phyloP scores from a whole-genome alignment of 805 yeast species.

The Scheffersomyces stipitis region DNA sequence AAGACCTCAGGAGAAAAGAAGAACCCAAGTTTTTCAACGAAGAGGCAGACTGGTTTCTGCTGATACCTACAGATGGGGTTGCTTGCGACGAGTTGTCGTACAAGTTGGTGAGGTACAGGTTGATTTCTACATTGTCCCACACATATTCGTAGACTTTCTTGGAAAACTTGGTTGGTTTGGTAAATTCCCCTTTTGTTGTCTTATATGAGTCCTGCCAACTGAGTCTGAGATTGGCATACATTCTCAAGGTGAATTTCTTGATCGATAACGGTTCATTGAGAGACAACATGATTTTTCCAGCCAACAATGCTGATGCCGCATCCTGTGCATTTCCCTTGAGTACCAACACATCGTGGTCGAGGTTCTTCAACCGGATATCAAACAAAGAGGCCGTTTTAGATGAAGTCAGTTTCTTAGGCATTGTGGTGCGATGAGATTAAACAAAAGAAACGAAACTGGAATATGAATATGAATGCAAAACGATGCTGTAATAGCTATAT shows the following conservation, averaged over 20 bases:
- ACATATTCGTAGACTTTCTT: slow-evolving; percentile 69
- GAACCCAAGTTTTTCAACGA: slow-evolving; percentile 41
- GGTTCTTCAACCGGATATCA: slow-evolving; percentile 58
- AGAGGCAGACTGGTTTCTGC: slow-evolving; percentile 40
- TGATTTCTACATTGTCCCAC: slow-evolving; percentile 71
- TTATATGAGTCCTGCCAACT: slow-evolving; percentile 60
- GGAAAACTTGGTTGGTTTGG: slow-evolving; percentile 53
- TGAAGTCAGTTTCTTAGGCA: slow-evolving; percentile 18
- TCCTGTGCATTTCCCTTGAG: slow-evolving; percentile 76
- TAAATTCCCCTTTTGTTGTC: slow-evolving; percentile 45
- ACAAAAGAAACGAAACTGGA: no score
- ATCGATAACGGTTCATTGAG: slow-evolving; percentile 73
- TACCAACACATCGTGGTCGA: slow-evolving; percentile 76
- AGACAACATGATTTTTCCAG: slow-evolving; percentile 77
- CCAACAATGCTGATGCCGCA: slow-evolving; percentile 71
- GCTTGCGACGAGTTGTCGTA: slow-evolving; percentile 20
- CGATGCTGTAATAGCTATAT: no score
- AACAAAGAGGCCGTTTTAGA: slow-evolving; percentile 34
- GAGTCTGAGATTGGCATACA: slow-evolving; percentile 66
- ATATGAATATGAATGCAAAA: no score
- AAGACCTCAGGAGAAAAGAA: slow-evolving; percentile 36
- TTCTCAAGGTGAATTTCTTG: slow-evolving; percentile 59
- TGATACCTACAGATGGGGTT: not conserved
- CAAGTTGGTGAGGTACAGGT: slow-evolving; percentile 35
- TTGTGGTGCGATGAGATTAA: slow-evolving; percentile 2